Base-by-base conservation (phyloP, 208 protist genomes). In the Wallacemonas collosoma region DNA sequence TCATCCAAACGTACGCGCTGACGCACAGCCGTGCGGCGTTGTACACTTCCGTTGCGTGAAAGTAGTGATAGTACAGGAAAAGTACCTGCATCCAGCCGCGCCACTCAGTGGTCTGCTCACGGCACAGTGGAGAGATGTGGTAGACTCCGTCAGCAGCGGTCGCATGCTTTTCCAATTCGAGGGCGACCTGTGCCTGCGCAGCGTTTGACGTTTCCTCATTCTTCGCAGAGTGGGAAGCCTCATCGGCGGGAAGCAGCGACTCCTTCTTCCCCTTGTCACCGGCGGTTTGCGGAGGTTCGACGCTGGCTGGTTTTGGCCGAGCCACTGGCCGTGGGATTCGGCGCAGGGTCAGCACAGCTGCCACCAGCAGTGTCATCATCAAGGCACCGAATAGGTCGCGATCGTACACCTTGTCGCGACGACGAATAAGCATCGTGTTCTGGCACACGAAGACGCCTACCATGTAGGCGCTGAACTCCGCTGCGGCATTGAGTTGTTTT, bases 61-160 rank as follows among this genome's bases (percentile, higher is more conserved):
- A 90, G 82, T 96, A 97, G 80, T 97, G 89, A 78, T 98, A 98
- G 64, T 89, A 68, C 35, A 97, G 35, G 62, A 97, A 96, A 14
- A 93, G 48, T 35, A 97, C 65, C 79, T 95, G 89, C 90, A 96
- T 96, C 93, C 92, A 94, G 12, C 94, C 93, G 54, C 93, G 87
- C 90, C 93, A 98, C 80, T 98, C 94, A 53, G 98, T 91, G 8
- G 92, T 95, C 73, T 98, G 94, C n/a, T 88, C 70, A 14, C 94
- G 75, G 68, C 86, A 74, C 2, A 98, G 75, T 11, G 70, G 73
- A 36, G 73, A 39, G 8, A 63, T 63, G 57, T 63, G 57, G 57
- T 63, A 63, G 26, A 63, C 38, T 14, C 26, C 26, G 26, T 26
- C 26, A 26, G 26, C 26, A 26, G 26, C 26, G 0, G 26, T 26